phyloP scores from a whole-genome alignment of 192 early-diverging fungal genomes.

The Coemansia sp. region DNA sequence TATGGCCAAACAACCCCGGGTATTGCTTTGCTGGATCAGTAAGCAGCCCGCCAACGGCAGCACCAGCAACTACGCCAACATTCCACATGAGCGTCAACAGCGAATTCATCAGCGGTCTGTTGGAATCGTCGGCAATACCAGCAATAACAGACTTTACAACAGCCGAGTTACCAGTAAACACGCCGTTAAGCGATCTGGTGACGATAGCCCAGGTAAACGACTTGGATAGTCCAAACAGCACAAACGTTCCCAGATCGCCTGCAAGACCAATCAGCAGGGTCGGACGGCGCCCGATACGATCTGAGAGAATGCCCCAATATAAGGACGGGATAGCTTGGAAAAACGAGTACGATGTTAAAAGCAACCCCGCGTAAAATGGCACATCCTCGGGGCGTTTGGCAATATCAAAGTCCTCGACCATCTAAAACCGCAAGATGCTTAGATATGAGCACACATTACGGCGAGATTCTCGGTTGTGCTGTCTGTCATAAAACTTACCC shows the following conservation, averaged over 20 bases:
- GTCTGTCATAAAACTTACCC: constrained; percentile 1
- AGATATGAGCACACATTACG: background rate
- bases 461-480: background rate
- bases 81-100: constrained; percentile 71
- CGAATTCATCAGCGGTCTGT: constrained; percentile 68
- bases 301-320: constrained; percentile 67
- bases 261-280: constrained; percentile 69
- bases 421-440: constrained; percentile 3
- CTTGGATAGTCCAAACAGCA: constrained; percentile 70
- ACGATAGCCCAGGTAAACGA: constrained; percentile 57
- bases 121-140: constrained; percentile 77
- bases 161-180: constrained; percentile 71
- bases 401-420: constrained; percentile 41
- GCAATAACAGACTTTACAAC: constrained; percentile 77
- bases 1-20: constrained; percentile 58
- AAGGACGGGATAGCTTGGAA: constrained; percentile 49
- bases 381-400: constrained; percentile 67
- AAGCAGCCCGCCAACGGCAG: constrained; percentile 73
- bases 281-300: constrained; percentile 74
- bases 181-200: constrained; percentile 61
- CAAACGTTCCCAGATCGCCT: constrained; percentile 65
- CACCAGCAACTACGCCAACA: constrained; percentile 60
- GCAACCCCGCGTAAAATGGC: constrained; percentile 63
- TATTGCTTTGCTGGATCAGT: constrained; percentile 64
- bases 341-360: constrained; percentile 50